These are phyloP conservation scores for Ceratobasidium sp. DNA, from an alignment of 1,284 basidiomycete genomes.

Conservation along the genomic window DNA sequence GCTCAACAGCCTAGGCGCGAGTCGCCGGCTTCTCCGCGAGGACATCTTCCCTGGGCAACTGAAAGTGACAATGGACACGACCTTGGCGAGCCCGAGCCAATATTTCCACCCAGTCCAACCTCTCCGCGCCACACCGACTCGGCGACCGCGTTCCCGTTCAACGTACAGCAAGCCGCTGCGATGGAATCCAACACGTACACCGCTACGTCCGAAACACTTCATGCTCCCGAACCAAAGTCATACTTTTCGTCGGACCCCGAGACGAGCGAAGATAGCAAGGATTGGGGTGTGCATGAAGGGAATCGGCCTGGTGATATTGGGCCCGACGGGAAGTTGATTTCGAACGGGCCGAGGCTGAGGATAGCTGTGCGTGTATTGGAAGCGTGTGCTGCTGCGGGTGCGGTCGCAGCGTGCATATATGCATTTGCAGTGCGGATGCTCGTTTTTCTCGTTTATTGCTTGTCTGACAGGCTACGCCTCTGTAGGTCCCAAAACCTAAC, in stretches of 20 bases:
- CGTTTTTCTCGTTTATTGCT: background rate
- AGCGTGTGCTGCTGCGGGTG: slow-evolving; percentile 63
- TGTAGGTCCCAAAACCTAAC: slow-evolving; percentile 67
- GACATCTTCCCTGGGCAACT: slow-evolving; percentile 34
- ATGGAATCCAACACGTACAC: slow-evolving; percentile 12
- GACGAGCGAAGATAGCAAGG: slow-evolving; percentile 50
- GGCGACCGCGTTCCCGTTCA: slow-evolving; percentile 28
- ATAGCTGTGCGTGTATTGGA: slow-evolving; percentile 62
- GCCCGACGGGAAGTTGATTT: slow-evolving; percentile 66
- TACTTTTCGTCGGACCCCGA: slow-evolving; percentile 49
- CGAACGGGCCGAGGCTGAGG: slow-evolving; percentile 71
- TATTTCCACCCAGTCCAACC: slow-evolving; percentile 19
- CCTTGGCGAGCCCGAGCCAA: slow-evolving; percentile 37
- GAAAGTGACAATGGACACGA: slow-evolving; percentile 31
- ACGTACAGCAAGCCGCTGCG: slow-evolving; percentile 26
- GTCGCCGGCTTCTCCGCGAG: slow-evolving; percentile 15
- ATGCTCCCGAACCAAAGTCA: slow-evolving; percentile 4
- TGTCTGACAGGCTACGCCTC: background rate
- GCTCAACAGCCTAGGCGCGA: background rate
- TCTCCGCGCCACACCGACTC: slow-evolving; percentile 30
- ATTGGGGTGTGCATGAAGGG: slow-evolving; percentile 55
- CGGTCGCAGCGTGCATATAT: slow-evolving; percentile 68
- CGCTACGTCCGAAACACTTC: slow-evolving; percentile 21
- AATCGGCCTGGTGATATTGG: slow-evolving; percentile 68
- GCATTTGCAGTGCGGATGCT: slow-evolving; percentile 62